Percentiles rank a stretch among this genome's conserved stretches.
Evolutionary conservation across 2,329 filamentous ascomycete species (phyloP).

Genomic region (Penicillium sp.): DNA sequence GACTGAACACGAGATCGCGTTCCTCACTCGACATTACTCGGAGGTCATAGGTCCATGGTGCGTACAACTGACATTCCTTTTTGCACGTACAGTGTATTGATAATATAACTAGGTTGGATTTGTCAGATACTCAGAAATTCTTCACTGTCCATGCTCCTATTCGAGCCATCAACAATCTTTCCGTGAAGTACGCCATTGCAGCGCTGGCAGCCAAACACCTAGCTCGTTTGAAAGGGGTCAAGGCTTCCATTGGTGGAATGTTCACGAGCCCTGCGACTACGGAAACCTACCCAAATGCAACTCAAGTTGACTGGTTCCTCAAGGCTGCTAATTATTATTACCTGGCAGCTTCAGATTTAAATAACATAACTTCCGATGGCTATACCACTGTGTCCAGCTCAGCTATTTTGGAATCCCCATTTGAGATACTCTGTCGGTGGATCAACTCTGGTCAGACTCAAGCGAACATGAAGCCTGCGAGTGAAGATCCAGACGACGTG

Average conservation of each 20-base stretch:
- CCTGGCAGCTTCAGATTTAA: constrained; percentile 52
- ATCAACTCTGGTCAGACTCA: constrained; percentile 20
- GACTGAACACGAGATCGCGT: constrained; percentile 39
- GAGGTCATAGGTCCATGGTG: constrained; percentile 38
- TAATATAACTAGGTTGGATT: constrained; percentile 30
- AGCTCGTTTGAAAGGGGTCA: constrained; percentile 32
- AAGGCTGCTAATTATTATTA: constrained; percentile 62
- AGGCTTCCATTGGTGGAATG: constrained; percentile 18
- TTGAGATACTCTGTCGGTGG: constrained; percentile 29
- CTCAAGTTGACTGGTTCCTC: constrained; percentile 56
- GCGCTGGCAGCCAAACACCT: constrained; percentile 43
- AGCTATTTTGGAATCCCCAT: constrained; percentile 29
- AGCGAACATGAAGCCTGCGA: not conserved
- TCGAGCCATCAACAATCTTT: constrained; percentile 34
- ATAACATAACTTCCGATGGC: constrained; percentile 34
- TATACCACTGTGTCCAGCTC: constrained; percentile 31
- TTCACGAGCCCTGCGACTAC: constrained; percentile 47
- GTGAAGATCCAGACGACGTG: constrained; percentile 10
- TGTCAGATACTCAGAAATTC: constrained; percentile 41
- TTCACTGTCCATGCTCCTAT: constrained; percentile 39
- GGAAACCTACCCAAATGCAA: constrained; percentile 51
- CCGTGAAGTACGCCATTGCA: constrained; percentile 37
- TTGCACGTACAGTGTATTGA: constrained; percentile 9
- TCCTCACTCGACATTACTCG: constrained; percentile 38
- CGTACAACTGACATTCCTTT: not conserved